Evolutionary conservation across 2,329 filamentous ascomycete species (phyloP).

Genomic region (Aspergillus alliaceus): DNA sequence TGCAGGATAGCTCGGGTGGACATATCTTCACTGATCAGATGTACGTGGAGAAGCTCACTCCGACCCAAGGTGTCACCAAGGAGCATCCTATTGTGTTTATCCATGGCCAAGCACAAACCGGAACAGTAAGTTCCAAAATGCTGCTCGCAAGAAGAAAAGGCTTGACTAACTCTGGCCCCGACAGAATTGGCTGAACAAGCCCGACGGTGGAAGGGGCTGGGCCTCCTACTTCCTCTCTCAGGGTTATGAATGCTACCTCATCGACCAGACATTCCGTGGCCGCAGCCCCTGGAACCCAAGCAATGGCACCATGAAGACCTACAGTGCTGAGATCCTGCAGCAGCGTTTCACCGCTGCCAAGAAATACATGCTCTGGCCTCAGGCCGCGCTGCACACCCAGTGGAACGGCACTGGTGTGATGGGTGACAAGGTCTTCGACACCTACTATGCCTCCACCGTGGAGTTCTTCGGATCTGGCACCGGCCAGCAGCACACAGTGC

Average conservation of each 20-base stretch:
- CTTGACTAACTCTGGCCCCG: not conserved
- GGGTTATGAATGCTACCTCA: conserved; percentile 49
- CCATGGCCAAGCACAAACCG: conserved; percentile 32
- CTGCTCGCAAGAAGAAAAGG: not conserved
- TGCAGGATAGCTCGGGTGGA: not conserved
- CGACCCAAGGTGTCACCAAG: conserved; percentile 17
- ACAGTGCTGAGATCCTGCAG: conserved; percentile 25
- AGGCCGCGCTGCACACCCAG: conserved; percentile 40
- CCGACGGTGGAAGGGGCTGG: conserved; percentile 50
- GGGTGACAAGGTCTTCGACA: conserved; percentile 30
- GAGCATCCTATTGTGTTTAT: conserved; percentile 34
- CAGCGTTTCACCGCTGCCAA: conserved; percentile 35
- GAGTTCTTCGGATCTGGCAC: conserved; percentile 15
- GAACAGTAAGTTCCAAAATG: conserved; percentile 23
- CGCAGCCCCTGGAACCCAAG: conserved; percentile 27
- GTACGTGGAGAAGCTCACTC: conserved; percentile 36
- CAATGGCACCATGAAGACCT: conserved; percentile 21
- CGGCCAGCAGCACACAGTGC: conserved; percentile 18
- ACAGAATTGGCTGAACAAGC: conserved; percentile 49
- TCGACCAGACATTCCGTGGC: conserved; percentile 42
- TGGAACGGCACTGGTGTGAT: conserved; percentile 39
- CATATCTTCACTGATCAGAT: conserved; percentile 27
- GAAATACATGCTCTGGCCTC: conserved; percentile 32
- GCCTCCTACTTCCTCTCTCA: conserved; percentile 47
- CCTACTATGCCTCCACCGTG: conserved; percentile 24